Evolutionary conservation across 1,284 basidiomycete genomes (phyloP).

Genomic region (Melanopsichium pennsylvanicum): DNA sequence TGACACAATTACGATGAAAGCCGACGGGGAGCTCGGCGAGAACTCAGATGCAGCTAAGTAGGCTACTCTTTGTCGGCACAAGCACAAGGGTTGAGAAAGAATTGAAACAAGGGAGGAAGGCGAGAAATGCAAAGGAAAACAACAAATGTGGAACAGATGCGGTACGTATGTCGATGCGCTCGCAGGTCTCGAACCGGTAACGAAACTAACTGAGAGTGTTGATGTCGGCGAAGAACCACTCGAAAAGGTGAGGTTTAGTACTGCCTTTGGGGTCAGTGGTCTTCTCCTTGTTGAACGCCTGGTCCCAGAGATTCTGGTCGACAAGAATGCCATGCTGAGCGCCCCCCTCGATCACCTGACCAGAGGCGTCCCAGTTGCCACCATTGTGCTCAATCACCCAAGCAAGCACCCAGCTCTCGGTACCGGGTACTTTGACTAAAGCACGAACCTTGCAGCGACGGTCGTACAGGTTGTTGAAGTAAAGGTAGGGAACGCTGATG

Average conservation of each 20-base stretch:
- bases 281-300: constrained; percentile 26
- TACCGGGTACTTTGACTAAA: constrained; percentile 38
- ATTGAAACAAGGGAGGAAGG: too few relatives aligned
- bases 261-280: not conserved
- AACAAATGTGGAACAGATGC: too few relatives aligned
- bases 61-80: too few relatives aligned
- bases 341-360: constrained; percentile 1
- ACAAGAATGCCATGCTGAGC: constrained; percentile 20
- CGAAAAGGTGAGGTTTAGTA: constrained; percentile 5
- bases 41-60: too few relatives aligned
- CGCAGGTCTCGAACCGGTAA: too few relatives aligned
- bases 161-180: not conserved
- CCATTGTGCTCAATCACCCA: constrained; percentile 28
- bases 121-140: too few relatives aligned
- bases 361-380: constrained; percentile 21
- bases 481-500: constrained; percentile 28
- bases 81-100: too few relatives aligned
- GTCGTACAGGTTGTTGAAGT: constrained; percentile 44
- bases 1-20: too few relatives aligned
- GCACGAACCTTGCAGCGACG: constrained; percentile 43
- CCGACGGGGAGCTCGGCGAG: too few relatives aligned
- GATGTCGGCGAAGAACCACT: constrained; percentile 49
- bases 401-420: constrained; percentile 27
- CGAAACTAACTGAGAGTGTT: constrained; percentile 25
- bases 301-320: constrained; percentile 21